A percentile compares a stretch with the other conserved stretches of the same genome.
Evolutionary conservation across 371 early-diverging fungal genomes (phyloP).

Genomic region (Haplosporangium sp.): DNA sequence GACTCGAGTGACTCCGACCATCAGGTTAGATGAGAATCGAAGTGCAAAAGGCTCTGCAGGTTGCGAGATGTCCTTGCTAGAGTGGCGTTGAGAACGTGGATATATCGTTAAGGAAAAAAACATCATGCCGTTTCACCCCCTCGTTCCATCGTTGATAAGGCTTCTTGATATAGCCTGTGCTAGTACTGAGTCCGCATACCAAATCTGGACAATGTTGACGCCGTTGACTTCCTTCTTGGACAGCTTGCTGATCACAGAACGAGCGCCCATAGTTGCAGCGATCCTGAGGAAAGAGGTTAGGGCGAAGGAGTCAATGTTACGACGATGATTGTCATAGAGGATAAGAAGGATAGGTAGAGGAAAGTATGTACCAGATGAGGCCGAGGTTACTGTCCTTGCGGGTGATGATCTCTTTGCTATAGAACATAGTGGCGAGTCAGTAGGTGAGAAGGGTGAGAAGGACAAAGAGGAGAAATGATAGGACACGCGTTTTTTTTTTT

Average conservation of each 20-base stretch:
- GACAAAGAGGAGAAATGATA: neutral
- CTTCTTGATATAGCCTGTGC: neutral
- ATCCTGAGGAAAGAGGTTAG: constrained; percentile 37
- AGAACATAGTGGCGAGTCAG: constrained; percentile 33
- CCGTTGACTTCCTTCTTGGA: constrained; percentile 56
- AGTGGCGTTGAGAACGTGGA: too few species aligned
- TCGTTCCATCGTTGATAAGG: neutral
- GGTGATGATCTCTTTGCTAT: constrained; percentile 49
- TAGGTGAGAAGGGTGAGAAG: neutral
- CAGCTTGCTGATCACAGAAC: constrained; percentile 52
- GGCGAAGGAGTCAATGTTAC: neutral
- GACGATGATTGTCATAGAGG: neutral
- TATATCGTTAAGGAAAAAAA: neutral
- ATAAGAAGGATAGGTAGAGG: neutral
- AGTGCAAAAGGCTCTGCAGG: constrained; percentile 68
- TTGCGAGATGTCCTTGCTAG: constrained; percentile 55
- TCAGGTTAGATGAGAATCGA: constrained; percentile 64
- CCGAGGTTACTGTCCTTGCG: constrained; percentile 50
- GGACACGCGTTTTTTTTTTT: too few species aligned
- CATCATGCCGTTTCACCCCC: neutral
- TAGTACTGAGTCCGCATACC: constrained; percentile 27
- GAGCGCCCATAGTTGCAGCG: constrained; percentile 58
- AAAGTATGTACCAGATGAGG: constrained; percentile 33
- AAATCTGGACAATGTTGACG: constrained; percentile 56
- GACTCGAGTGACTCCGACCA: constrained; percentile 64